Evolutionary conservation across 176 grass and related monocot species (phyloP), one percentile per base, ranked within the genome.

Genomic region (Paspalum vaginatum): DNA sequence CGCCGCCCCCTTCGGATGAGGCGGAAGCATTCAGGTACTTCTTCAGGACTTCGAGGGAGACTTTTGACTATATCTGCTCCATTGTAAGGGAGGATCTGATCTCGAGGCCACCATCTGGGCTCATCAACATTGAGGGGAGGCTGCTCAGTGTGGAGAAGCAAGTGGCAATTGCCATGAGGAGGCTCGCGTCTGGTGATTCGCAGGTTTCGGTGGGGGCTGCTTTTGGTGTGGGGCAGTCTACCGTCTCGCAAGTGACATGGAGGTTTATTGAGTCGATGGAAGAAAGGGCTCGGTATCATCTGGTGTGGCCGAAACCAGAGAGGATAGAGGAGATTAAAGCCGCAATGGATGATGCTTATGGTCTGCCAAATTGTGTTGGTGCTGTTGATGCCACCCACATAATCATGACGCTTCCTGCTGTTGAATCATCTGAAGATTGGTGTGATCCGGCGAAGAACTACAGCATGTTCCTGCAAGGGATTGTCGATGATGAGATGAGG

Each of bases 111-210:
- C 97, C 97, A 0, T 99, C 97, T 15, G 93, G 97, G 54, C 85
- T 99, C 42, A 99, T 99, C 86, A 99, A 99, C 21, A 99, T 99
- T 1, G 95, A 98, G 81, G 95, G 95, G 9, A 91, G 95, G 75
- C 88, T 98, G 59, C 92, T 98, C 18, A 98, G 95, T 65, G 92
- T 98, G n/a, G 95, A 98, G 86, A 98, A 98, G 70, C 95, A 98
- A 69, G 95, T 98, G 58, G 95, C 95, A 13, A 98, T 98, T 72
- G 95, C 95, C 61, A 90, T 93, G 92, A 89, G 92, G 85, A 88
- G 95, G 66, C 84, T 98, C 12, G 92, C 95, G 20, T 98, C 95
- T 7, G 95, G 95, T 0, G 95, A 98, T 73, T 98, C 95, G 0
- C 95, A 98, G 79, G 95, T 93, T 20, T 98, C 97, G 0, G 97